Conservation (phyloP, 192 early-diverging fungal species). For the Coemansia sp. region DNA sequence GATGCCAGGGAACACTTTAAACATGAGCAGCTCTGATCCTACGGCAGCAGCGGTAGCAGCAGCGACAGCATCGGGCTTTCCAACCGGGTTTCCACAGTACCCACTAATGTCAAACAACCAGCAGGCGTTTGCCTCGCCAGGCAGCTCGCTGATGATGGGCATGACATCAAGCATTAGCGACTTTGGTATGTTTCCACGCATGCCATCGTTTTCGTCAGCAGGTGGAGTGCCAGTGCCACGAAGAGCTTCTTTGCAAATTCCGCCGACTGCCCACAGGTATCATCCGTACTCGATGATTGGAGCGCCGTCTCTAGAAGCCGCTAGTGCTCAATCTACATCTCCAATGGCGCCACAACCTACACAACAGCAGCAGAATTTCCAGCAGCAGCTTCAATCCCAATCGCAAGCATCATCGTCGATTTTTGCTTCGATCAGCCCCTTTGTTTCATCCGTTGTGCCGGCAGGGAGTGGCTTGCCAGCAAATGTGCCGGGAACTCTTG, state of each 20-base stretch:
- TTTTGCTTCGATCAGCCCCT: background rate
- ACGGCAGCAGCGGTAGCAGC: background rate
- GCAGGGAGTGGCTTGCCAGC: no score
- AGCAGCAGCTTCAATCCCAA: slow-evolving; percentile 6
- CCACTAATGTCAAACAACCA: background rate
- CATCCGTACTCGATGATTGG: slow-evolving; percentile 32
- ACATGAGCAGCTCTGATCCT: background rate
- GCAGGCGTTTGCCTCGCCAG: background rate
- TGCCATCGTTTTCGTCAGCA: background rate
- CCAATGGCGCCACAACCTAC: background rate
- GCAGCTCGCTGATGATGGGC: slow-evolving; percentile 22
- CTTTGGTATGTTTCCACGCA: slow-evolving; percentile 16
- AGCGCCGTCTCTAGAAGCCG: background rate
- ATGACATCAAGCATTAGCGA: slow-evolving; percentile 48
- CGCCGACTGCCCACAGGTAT: slow-evolving; percentile 27
- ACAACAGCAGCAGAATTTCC: background rate
- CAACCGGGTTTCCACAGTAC: background rate
- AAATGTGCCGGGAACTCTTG: no score
- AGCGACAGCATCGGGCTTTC: background rate
- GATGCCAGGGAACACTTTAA: background rate
- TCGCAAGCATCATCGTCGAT: background rate
- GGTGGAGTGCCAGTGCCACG: slow-evolving; percentile 14
- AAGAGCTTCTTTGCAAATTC: slow-evolving; percentile 38
- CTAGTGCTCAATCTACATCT: background rate
- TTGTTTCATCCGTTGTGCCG: background rate